Evolutionary conservation across 495 filamentous ascomycete species (phyloP), one percentile per base, ranked within the genome.

Genomic region (Staphylotrichum tortipilum): DNA sequence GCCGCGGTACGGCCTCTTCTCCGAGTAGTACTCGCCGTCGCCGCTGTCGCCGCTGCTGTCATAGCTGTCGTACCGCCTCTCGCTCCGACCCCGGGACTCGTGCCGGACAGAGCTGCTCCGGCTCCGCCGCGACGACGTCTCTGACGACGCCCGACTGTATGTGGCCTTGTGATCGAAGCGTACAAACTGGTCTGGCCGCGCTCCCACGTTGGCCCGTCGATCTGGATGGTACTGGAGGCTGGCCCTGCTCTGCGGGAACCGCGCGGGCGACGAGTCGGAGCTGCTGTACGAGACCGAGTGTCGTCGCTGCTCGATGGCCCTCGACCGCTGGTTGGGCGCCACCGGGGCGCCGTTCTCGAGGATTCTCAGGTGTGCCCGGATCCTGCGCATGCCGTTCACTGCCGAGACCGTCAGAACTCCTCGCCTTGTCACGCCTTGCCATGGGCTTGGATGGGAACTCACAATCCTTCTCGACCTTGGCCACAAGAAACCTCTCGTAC

Each of bases 391-490:
- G 4, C 14, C 53, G 4, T 38, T 6, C 30, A 59, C 57, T 59
- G 12, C 11, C 10, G 11, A 21, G 0, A 1, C 23, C 9, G 10
- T 48, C 55, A 28, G 26, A 28, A 28, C 6, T 28, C 6, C 17
- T 56, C 39, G 14, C 31, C 11, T 12, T 19, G 8, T 22, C 6
- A 19, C 10, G 10, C 6, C 21, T 19, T 4, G 26, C 19, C 12
- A 34, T 21, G 19, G 7, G 10, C 14, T n/a, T 23, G 30, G 12
- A 12, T 26, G 14, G 29, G 5, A 37, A 56, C 52, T 53, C 37
- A 58, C 52, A 44, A 33, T 61, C 49, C 29, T 46, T 55, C 34
- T 61, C 55, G 17, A 55, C 52, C 47, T 58, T 61, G 42, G 55
- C 58, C 10, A 58, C 43, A 21, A 52, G 28, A 7, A 58, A 61